A percentile compares a stretch with the other conserved stretches of the same genome.
phyloP scores from a whole-genome alignment of 2,329 filamentous ascomycete species.

The Phoma sp. region DNA sequence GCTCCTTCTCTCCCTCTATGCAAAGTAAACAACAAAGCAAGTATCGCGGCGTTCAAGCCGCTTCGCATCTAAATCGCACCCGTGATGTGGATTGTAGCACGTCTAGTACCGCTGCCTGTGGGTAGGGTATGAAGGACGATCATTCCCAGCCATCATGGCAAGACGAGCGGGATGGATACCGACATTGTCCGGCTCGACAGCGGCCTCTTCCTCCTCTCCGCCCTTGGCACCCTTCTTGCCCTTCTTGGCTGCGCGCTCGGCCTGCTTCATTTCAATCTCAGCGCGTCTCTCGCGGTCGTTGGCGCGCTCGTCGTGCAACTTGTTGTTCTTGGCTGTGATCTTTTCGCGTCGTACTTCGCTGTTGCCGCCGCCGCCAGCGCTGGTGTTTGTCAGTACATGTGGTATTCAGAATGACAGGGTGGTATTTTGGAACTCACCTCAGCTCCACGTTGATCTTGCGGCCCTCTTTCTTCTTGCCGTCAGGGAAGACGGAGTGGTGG shows the following conservation, averaged over 20 bases:
- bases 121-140: slow-evolving; percentile 12
- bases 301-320: slow-evolving; percentile 73
- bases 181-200: slow-evolving; percentile 29
- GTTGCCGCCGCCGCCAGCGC: slow-evolving; percentile 85
- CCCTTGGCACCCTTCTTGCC: slow-evolving; percentile 26
- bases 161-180: slow-evolving; percentile 49
- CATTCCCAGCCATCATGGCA: slow-evolving; percentile 42
- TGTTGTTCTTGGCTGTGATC: slow-evolving; percentile 84
- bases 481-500: slow-evolving; percentile 81
- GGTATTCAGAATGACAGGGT: background rate
- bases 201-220: slow-evolving; percentile 19
- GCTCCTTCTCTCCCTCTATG: background rate
- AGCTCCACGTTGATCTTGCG: slow-evolving; percentile 92
- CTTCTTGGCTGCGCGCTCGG: slow-evolving; percentile 51
- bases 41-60: background rate
- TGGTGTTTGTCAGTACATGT: slow-evolving; percentile 42
- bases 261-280: slow-evolving; percentile 49
- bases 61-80: too few relatives aligned
- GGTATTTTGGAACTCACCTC: slow-evolving; percentile 62
- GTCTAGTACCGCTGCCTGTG: slow-evolving; percentile 32
- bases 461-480: slow-evolving; percentile 61
- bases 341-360: slow-evolving; percentile 74
- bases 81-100: too few relatives aligned
- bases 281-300: slow-evolving; percentile 57
- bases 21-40: background rate